Evolutionary conservation across 2,329 filamentous ascomycete species (phyloP).

Genomic region (Didymosphaeria variabile): DNA sequence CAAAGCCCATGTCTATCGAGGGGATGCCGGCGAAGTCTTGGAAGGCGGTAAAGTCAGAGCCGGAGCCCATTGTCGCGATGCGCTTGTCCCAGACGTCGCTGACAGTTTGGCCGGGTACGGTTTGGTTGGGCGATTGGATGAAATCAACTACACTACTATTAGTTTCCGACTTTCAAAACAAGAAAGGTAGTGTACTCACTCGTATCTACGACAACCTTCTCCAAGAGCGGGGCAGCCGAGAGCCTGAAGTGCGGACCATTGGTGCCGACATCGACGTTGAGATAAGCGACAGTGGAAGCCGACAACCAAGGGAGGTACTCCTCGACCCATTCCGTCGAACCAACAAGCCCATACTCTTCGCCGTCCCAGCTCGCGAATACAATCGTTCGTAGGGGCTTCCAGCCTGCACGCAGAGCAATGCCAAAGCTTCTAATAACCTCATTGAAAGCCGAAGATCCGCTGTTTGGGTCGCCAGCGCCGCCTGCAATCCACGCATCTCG

Average conservation of each 20-base stretch:
- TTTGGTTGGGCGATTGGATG: conserved; percentile 72
- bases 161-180: conserved; percentile 13
- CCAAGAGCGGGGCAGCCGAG: conserved; percentile 77
- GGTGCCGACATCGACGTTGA: conserved; percentile 84
- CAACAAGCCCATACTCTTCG: conserved; percentile 84
- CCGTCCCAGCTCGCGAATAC: conserved; percentile 79
- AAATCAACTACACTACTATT: conserved; percentile 33
- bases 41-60: conserved; percentile 62
- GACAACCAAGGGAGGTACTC: conserved; percentile 85
- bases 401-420: conserved; percentile 74
- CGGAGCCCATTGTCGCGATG: conserved; percentile 64
- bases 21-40: conserved; percentile 63
- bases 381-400: conserved; percentile 88
- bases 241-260: conserved; percentile 70
- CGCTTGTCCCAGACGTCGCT: conserved; percentile 67
- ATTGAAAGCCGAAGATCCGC: conserved; percentile 79
- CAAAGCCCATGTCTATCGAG: conserved; percentile 59
- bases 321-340: conserved; percentile 93
- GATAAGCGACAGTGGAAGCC: conserved; percentile 77
- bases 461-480: conserved; percentile 85
- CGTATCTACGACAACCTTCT: conserved; percentile 75
- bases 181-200: conserved; percentile 47
- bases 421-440: conserved; percentile 81
- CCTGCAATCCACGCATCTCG: conserved; percentile 89
- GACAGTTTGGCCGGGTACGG: conserved; percentile 72